These are phyloP conservation scores for Silybum marianum DNA, from an alignment of 129 eudicot genomes.

Conservation along the genomic window DNA sequence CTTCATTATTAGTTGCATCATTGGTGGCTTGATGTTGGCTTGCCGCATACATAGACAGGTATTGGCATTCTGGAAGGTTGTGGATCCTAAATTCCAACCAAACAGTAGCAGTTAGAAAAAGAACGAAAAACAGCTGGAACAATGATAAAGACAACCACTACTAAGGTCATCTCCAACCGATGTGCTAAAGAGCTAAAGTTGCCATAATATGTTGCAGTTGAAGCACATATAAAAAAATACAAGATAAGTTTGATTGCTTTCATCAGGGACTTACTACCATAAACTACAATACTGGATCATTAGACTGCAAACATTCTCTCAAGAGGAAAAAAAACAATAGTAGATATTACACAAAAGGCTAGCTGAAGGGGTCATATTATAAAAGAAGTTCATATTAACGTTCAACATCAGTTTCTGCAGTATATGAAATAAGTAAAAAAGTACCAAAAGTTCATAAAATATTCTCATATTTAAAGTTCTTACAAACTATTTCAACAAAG, in stretches of 20 bases:
- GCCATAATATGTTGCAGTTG: not conserved
- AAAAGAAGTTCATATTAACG: too few relatives aligned
- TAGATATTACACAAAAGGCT: too few relatives aligned
- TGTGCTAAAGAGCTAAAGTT: too few relatives aligned
- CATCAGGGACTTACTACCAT: constrained; percentile 1
- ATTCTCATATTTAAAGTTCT: not conserved
- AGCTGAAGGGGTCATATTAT: too few relatives aligned
- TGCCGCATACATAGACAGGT: constrained; percentile 42
- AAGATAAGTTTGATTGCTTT: not conserved
- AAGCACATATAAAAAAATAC: not conserved
- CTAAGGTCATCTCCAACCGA: not conserved
- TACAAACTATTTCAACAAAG: constrained; percentile 10
- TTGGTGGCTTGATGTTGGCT: constrained; percentile 41
- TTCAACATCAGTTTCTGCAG: too few relatives aligned
- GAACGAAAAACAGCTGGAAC: not conserved
- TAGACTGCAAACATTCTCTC: too few relatives aligned
- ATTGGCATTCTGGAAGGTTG: constrained; percentile 80
- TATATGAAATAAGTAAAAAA: not conserved
- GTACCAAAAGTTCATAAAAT: not conserved
- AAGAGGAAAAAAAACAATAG: too few relatives aligned
- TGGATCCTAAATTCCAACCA: constrained; percentile 51
- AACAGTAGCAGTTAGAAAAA: not conserved
- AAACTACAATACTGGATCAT: too few relatives aligned
- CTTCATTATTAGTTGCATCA: constrained; percentile 32
- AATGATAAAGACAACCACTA: not conserved